These are phyloP conservation scores for Ustilago bromivora DNA, from an alignment of 1,284 basidiomycete species.

Conservation along the genomic window DNA sequence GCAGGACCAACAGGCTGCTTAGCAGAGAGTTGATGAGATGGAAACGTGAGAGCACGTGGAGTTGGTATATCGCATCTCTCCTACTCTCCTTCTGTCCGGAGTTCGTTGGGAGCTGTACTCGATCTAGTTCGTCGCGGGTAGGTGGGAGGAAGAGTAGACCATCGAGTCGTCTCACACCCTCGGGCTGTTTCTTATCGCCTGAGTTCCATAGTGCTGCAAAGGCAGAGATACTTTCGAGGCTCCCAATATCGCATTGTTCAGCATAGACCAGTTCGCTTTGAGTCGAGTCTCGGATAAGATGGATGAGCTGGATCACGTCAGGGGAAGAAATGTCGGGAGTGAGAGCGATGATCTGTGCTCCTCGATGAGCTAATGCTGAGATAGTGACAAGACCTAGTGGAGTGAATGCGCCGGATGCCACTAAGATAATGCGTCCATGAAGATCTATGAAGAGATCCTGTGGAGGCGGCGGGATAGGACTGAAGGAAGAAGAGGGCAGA, in stretches of 20 bases:
- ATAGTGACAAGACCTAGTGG: conserved; percentile 58
- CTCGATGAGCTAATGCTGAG: conserved; percentile 56
- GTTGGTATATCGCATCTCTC: conserved; percentile 30
- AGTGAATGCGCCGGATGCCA: conserved; percentile 58
- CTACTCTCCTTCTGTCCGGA: background rate
- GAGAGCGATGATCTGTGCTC: conserved; percentile 61
- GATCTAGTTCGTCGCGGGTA: conserved; percentile 3
- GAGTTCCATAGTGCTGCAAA: conserved; percentile 60
- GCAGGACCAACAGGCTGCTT: conserved; percentile 54
- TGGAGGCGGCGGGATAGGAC: background rate
- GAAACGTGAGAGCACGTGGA: conserved; percentile 55
- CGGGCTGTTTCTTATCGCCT: conserved; percentile 43
- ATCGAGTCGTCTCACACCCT: conserved; percentile 31
- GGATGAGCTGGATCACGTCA: conserved; percentile 49
- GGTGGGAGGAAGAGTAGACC: conserved; percentile 34
- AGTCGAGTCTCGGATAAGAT: conserved; percentile 60
- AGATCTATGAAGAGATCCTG: conserved; percentile 31
- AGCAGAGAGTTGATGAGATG: conserved; percentile 63
- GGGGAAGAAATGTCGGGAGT: conserved; percentile 36
- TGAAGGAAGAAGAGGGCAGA: conserved; percentile 7
- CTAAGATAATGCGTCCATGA: conserved; percentile 51
- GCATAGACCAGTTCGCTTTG: conserved; percentile 62
- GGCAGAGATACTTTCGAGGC: conserved; percentile 37
- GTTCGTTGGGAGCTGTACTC: background rate
- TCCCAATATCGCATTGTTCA: conserved; percentile 60